Conservation (phyloP, 2,329 filamentous ascomycete species). For the Monilinia fructigena region DNA sequence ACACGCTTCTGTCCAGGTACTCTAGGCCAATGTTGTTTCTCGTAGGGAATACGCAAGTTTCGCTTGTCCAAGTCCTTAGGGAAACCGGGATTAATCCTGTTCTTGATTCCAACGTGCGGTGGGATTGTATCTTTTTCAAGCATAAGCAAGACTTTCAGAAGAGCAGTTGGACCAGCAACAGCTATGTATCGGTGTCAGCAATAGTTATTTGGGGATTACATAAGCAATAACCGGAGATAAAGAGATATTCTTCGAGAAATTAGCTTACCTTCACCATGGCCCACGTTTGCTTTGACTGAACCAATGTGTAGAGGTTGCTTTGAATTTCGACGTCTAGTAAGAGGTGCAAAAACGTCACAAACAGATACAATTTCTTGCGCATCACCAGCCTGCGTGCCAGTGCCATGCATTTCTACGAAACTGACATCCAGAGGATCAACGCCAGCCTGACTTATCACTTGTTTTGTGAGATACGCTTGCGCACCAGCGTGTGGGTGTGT, state of each 20-base stretch:
- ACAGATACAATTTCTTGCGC: conserved; percentile 27
- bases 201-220: too few relatives aligned
- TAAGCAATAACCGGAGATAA: too few relatives aligned
- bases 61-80: conserved; percentile 34
- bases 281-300: conserved; percentile 37
- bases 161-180: conserved; percentile 32
- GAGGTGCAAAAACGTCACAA: conserved; percentile 20
- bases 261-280: conserved; percentile 16
- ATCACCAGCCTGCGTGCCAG: conserved; percentile 31
- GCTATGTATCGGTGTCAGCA: neutral
- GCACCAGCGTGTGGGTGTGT: conserved; percentile 5
- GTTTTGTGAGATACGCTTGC: neutral
- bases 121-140: conserved; percentile 28
- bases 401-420: conserved; percentile 21
- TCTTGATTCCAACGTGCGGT: conserved; percentile 29
- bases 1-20: neutral
- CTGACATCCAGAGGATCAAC: neutral
- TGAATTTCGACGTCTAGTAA: conserved; percentile 34
- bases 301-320: conserved; percentile 27
- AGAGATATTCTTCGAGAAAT: too few relatives aligned
- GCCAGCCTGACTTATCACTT: neutral
- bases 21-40: conserved; percentile 37
- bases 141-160: conserved; percentile 34
- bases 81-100: conserved; percentile 27
- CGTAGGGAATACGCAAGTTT: neutral